A percentile compares a stretch with the other conserved stretches of the same genome.
phyloP scores from a whole-genome alignment of 2,329 filamentous ascomycete species.

The Phyllosticta citrichinensis region DNA sequence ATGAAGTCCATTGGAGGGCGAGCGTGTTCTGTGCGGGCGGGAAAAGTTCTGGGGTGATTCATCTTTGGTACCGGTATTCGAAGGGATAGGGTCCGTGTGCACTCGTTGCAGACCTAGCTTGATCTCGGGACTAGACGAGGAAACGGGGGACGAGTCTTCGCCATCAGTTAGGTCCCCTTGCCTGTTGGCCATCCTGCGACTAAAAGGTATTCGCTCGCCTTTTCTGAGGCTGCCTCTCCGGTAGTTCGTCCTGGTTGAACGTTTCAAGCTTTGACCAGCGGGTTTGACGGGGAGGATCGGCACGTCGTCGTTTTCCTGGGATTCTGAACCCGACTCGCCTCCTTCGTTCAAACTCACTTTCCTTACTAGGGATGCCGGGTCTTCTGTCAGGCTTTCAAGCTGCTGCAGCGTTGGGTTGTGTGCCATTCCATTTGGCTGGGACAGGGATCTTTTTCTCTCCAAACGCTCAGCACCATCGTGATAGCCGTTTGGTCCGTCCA shows the following conservation, averaged over 20 bases:
- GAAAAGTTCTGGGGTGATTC: slow-evolving; percentile 47
- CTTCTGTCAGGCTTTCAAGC: slow-evolving; percentile 72
- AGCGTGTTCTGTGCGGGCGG: slow-evolving; percentile 36
- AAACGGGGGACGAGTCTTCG: slow-evolving; percentile 28
- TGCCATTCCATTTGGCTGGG: slow-evolving; percentile 48
- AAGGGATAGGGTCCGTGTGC: slow-evolving; percentile 57
- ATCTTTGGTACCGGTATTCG: slow-evolving; percentile 11
- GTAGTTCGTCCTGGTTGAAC: slow-evolving; percentile 88
- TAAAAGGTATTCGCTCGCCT: slow-evolving; percentile 64
- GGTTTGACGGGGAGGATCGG: slow-evolving; percentile 72
- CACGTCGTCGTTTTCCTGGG: slow-evolving; percentile 54
- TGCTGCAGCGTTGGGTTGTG: slow-evolving; percentile 51
- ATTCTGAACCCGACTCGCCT: slow-evolving; percentile 29
- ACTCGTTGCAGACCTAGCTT: slow-evolving; percentile 49
- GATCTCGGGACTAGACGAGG: background rate
- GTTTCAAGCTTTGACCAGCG: slow-evolving; percentile 67
- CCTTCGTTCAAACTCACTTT: slow-evolving; percentile 52
- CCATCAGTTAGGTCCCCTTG: slow-evolving; percentile 43
- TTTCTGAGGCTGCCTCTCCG: slow-evolving; percentile 76
- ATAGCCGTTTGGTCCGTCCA: slow-evolving; percentile 68
- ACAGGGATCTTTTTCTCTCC: slow-evolving; percentile 57
- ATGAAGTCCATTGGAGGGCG: slow-evolving; percentile 14
- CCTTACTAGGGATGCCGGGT: slow-evolving; percentile 62
- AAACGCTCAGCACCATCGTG: slow-evolving; percentile 75
- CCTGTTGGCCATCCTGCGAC: slow-evolving; percentile 57